Percentiles rank a stretch among this genome's conserved stretches.
These are phyloP conservation scores for Coprinellus micaceus DNA, from an alignment of 768 basidiomycete genomes.

Conservation along the genomic window DNA sequence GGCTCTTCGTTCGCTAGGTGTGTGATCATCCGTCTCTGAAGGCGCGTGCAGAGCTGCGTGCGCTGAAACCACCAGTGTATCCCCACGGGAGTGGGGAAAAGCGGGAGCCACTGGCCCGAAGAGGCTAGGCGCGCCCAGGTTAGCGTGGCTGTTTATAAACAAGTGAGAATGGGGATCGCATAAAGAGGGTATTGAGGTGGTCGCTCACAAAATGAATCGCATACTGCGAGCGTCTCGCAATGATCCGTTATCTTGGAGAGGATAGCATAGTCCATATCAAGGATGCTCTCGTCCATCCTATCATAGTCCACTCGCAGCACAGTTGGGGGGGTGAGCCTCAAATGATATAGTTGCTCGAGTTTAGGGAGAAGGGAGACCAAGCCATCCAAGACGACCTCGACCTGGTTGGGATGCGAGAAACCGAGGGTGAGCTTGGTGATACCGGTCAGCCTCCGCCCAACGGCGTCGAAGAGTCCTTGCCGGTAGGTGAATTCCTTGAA, in stretches of 20 bases:
- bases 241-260: neutral
- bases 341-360: neutral
- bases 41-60: neutral
- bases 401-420: neutral
- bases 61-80: constrained; percentile 3
- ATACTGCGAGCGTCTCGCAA: neutral
- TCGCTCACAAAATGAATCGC: neutral
- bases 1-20: neutral
- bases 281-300: neutral
- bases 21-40: neutral
- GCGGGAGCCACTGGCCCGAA: constrained; percentile 1
- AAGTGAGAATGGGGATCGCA: neutral
- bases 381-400: neutral
- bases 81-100: neutral
- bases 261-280: neutral
- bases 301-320: neutral
- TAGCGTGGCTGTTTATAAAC: neutral
- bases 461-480: neutral
- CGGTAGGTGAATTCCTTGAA: constrained; percentile 1
- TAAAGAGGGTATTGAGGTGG: neutral
- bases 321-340: neutral
- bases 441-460: neutral
- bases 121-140: neutral
- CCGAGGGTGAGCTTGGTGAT: neutral
- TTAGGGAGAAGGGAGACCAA: neutral